Percentiles rank a stretch among this genome's conserved stretches.
Evolutionary conservation across 23 red algal genomes (phyloP).

Genomic region (Gracilaria vermiculophylla): DNA sequence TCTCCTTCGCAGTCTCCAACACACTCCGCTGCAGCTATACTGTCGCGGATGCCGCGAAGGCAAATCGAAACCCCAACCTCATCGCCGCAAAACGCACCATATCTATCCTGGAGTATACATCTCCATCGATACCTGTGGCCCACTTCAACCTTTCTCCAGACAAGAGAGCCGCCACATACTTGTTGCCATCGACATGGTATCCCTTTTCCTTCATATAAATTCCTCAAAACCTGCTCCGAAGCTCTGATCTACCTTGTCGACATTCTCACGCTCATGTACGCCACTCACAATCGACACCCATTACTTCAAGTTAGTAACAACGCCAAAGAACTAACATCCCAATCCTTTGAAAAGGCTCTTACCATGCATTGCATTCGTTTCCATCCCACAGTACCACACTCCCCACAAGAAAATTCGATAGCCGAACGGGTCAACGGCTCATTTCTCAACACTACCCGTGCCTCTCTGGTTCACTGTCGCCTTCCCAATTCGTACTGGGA

Average conservation of each 20-base stretch:
- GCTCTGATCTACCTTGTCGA: neutral
- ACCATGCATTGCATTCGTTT: neutral
- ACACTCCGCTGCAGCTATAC: neutral
- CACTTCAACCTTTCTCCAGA: neutral
- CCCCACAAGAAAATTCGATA: neutral
- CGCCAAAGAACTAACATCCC: neutral
- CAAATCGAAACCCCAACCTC: neutral
- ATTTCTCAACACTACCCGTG: neutral
- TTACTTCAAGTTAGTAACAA: neutral
- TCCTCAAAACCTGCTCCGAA: neutral
- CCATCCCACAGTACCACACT: neutral
- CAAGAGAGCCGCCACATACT: neutral
- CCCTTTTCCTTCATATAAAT: neutral
- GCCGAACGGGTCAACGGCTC: slow-evolving; percentile 10
- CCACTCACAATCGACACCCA: neutral
- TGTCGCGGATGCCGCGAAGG: slow-evolving; percentile 11
- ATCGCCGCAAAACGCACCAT: neutral
- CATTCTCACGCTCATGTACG: neutral
- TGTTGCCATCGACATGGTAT: neutral
- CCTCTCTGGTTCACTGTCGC: neutral
- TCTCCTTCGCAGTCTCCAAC: neutral
- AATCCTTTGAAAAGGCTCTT: neutral
- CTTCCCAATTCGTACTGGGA: neutral
- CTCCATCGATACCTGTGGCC: neutral
- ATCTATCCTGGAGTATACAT: neutral